These are phyloP conservation scores for Hypoxylon subgilvum DNA, from an alignment of 495 filamentous ascomycete genomes.

Conservation along the genomic window DNA sequence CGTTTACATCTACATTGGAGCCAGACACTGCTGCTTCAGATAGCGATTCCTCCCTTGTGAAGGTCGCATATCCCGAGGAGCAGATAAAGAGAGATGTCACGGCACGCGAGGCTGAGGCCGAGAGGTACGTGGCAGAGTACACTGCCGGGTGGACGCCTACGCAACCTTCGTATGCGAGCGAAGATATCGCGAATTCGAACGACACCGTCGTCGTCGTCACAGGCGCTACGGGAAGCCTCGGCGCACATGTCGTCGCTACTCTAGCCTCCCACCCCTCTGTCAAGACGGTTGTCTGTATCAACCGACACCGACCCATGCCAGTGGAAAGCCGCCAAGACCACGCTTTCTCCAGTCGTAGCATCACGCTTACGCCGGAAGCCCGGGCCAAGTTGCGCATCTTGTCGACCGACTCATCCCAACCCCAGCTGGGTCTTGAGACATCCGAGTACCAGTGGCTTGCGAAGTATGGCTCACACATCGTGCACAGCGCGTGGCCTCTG, in stretches of 20 bases:
- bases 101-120: too few relatives aligned
- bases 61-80: too few relatives aligned
- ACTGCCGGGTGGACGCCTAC: too few relatives aligned
- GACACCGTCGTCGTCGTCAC: conserved; percentile 49
- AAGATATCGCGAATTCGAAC: too few relatives aligned
- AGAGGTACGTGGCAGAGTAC: too few relatives aligned
- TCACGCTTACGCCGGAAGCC: conserved; percentile 34
- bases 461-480: conserved; percentile 52
- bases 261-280: conserved; percentile 45
- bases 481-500: conserved; percentile 63
- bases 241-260: conserved; percentile 48
- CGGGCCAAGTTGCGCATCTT: conserved; percentile 51
- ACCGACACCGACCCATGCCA: conserved; percentile 39
- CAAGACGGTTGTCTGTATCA: conserved; percentile 52
- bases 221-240: conserved; percentile 56
- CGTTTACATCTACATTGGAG: too few relatives aligned
- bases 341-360: conserved; percentile 41
- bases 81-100: too few relatives aligned
- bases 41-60: too few relatives aligned
- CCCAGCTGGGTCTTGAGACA: conserved; percentile 52
- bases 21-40: too few relatives aligned
- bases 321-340: conserved; percentile 43
- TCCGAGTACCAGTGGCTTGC: conserved; percentile 46
- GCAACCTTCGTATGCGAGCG: too few relatives aligned
- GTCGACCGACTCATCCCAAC: conserved; percentile 51